A percentile compares a stretch with the other conserved stretches of the same genome.
phyloP scores from a whole-genome alignment of 2,329 filamentous ascomycete genomes.

The Lasiodiplodia gonubiensis region DNA sequence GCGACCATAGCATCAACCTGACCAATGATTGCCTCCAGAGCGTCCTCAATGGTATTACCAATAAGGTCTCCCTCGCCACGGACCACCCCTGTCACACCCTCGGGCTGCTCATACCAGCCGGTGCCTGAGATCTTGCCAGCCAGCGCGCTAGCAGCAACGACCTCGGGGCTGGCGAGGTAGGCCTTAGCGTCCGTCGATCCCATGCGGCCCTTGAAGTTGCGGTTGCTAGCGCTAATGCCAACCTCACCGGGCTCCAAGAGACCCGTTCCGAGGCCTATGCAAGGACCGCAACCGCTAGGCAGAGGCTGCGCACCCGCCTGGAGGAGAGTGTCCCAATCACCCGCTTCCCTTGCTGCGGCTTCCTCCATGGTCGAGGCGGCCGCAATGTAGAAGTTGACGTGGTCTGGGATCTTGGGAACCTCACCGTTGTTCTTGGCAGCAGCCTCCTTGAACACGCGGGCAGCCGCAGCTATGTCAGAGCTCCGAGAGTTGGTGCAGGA shows the following conservation, averaged over 20 bases:
- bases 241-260: slow-evolving; percentile 84
- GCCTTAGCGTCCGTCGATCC: slow-evolving; percentile 79
- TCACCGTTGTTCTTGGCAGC: slow-evolving; percentile 64
- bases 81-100: slow-evolving; percentile 69
- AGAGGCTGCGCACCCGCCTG: slow-evolving; percentile 78
- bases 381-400: slow-evolving; percentile 87
- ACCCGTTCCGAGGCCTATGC: slow-evolving; percentile 83
- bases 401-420: slow-evolving; percentile 71
- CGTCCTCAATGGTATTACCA: slow-evolving; percentile 68
- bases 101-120: slow-evolving; percentile 76
- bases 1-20: slow-evolving; percentile 70
- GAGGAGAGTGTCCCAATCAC: slow-evolving; percentile 83
- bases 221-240: slow-evolving; percentile 81
- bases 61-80: slow-evolving; percentile 75
- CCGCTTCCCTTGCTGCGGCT: slow-evolving; percentile 73
- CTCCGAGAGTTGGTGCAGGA: slow-evolving; percentile 87
- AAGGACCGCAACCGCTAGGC: slow-evolving; percentile 78
- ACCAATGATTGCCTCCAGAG: slow-evolving; percentile 72
- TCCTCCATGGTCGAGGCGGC: slow-evolving; percentile 84
- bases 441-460: slow-evolving; percentile 82
- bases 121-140: slow-evolving; percentile 75
- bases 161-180: slow-evolving; percentile 86
- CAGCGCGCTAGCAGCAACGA: slow-evolving; percentile 88
- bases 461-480: slow-evolving; percentile 81
- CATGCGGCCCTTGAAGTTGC: slow-evolving; percentile 93